Evolutionary conservation across 1,284 basidiomycete genomes (phyloP).

Genomic region (Ganoderma resinaceum): DNA sequence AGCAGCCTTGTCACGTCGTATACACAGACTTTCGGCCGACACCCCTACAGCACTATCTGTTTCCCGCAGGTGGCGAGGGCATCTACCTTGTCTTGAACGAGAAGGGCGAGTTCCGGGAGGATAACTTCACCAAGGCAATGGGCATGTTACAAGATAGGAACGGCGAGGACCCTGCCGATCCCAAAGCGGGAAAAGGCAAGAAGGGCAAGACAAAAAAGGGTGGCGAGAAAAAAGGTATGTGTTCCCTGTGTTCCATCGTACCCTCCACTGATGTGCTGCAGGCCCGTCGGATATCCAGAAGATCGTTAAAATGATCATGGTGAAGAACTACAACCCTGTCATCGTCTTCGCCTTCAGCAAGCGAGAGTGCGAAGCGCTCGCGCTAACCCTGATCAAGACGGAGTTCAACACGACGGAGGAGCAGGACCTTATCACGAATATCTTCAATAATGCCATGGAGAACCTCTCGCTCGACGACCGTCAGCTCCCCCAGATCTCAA

Average conservation of each 20-base stretch:
- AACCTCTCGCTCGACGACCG: constrained; percentile 90
- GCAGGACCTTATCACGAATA: constrained; percentile 86
- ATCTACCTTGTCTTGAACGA: constrained; percentile 99
- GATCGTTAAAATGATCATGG: constrained; percentile 99
- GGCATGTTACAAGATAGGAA: constrained; percentile 84
- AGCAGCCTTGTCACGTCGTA: constrained; percentile 98
- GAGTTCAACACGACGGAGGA: constrained; percentile 97
- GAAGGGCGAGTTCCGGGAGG: constrained; percentile 95
- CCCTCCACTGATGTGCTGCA: constrained; percentile 39
- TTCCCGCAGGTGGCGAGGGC: constrained; percentile 95
- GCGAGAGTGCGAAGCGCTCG: constrained; percentile 95
- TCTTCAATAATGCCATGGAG: constrained; percentile 96
- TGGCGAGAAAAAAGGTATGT: constrained; percentile 86
- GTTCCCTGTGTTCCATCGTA: not conserved
- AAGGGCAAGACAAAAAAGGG: constrained; percentile 94
- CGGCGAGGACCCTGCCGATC: constrained; percentile 95
- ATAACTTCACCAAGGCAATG: constrained; percentile 99
- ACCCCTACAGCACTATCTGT: constrained; percentile 97
- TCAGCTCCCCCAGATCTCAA: constrained; percentile 92
- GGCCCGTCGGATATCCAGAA: constrained; percentile 96
- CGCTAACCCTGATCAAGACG: constrained; percentile 92
- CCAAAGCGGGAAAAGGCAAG: constrained; percentile 80
- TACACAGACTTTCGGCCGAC: constrained; percentile 99
- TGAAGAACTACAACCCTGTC: constrained; percentile 97
- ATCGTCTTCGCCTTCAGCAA: constrained; percentile 99